phyloP scores from a whole-genome alignment of 768 basidiomycete genomes.

The Suillus plorans region DNA sequence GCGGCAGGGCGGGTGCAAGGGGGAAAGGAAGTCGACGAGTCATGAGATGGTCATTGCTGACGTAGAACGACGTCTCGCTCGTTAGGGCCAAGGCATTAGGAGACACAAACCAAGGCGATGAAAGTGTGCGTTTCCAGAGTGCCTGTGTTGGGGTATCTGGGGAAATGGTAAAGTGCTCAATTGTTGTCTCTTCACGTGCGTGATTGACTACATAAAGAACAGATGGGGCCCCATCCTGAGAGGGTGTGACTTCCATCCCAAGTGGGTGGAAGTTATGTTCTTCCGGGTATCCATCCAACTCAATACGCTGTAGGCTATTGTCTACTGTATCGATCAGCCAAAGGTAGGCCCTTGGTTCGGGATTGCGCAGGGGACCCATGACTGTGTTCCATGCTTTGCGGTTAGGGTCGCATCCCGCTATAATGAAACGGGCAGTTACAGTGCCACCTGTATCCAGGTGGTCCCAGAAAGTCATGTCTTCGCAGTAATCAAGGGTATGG shows the following conservation, averaged over 20 bases:
- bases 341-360: slow-evolving; percentile 55
- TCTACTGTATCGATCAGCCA: slow-evolving; percentile 49
- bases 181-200: slow-evolving; percentile 54
- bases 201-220: slow-evolving; percentile 72
- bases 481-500: slow-evolving; percentile 48
- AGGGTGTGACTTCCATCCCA: slow-evolving; percentile 60
- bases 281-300: slow-evolving; percentile 52
- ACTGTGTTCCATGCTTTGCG: slow-evolving; percentile 72
- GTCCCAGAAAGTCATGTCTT: slow-evolving; percentile 70
- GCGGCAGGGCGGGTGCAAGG: slow-evolving; percentile 50
- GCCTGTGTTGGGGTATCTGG: slow-evolving; percentile 45
- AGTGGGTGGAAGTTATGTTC: slow-evolving; percentile 71
- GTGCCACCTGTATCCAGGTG: slow-evolving; percentile 39
- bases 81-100: slow-evolving; percentile 70
- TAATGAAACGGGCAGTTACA: slow-evolving; percentile 44
- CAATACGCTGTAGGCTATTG: slow-evolving; percentile 37
- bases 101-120: slow-evolving; percentile 56
- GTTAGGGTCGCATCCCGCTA: slow-evolving; percentile 41
- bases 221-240: slow-evolving; percentile 45
- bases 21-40: slow-evolving; percentile 56
- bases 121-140: slow-evolving; percentile 58
- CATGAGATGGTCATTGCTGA: slow-evolving; percentile 70
- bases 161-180: slow-evolving; percentile 65
- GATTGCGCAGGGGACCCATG: slow-evolving; percentile 66
- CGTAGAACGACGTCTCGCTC: slow-evolving; percentile 65